A percentile compares a stretch with the other conserved stretches of the same genome.
Evolutionary conservation across 2,329 filamentous ascomycete species (phyloP).

Genomic region (Calonectria multiphialidica): DNA sequence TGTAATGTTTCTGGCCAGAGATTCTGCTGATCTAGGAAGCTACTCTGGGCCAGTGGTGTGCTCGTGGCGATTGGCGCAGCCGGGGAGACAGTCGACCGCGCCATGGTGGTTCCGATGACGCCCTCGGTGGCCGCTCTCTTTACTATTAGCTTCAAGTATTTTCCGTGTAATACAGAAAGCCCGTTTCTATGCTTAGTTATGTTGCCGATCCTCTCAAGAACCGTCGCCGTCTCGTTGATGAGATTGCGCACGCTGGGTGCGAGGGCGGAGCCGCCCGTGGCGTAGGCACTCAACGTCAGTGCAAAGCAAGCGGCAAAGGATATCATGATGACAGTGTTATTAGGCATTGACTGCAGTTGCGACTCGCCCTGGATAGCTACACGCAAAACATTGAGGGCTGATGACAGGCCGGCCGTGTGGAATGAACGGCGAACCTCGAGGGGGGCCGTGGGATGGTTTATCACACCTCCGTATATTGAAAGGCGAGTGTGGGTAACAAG

Average conservation of each 20-base stretch:
- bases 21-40: constrained; percentile 45
- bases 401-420: constrained; percentile 77
- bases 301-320: constrained; percentile 80
- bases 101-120: constrained; percentile 26
- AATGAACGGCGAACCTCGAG: constrained; percentile 80
- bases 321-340: constrained; percentile 84
- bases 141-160: constrained; percentile 59
- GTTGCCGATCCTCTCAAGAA: constrained; percentile 76
- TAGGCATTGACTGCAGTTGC: constrained; percentile 80
- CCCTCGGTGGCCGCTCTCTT: constrained; percentile 49
- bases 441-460: constrained; percentile 80
- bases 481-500: constrained; percentile 79
- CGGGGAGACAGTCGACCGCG: constrained; percentile 26
- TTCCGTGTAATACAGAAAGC: constrained; percentile 66
- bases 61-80: constrained; percentile 30
- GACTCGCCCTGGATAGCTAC: constrained; percentile 79
- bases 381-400: constrained; percentile 80
- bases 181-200: constrained; percentile 76
- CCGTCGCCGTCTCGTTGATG: constrained; percentile 76
- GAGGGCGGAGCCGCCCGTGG: constrained; percentile 67
- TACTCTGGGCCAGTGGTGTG: constrained; percentile 34
- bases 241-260: constrained; percentile 73
- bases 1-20: constrained; percentile 66
- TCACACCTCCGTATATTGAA: constrained; percentile 80
- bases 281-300: constrained; percentile 71